Evolutionary conservation across 371 early-diverging fungal species (phyloP).

Genomic region (Mortierella sp.): DNA sequence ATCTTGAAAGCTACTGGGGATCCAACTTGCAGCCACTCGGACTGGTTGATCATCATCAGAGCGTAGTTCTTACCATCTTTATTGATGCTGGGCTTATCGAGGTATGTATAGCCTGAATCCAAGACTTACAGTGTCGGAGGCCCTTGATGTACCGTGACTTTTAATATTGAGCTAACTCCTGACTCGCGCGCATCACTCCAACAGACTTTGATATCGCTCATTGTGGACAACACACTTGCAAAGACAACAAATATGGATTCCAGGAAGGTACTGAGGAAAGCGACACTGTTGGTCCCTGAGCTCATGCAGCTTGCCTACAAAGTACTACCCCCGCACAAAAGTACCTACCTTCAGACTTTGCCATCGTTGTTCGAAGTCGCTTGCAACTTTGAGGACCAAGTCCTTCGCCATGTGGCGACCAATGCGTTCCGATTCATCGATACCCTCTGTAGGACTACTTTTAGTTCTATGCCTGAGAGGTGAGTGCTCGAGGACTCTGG

Average conservation of each 20-base stretch:
- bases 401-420: constrained; percentile 82
- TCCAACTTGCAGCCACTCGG: constrained; percentile 59
- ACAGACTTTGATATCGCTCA: constrained; percentile 65
- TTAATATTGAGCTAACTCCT: neutral
- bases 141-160: neutral
- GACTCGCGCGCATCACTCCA: neutral
- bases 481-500: constrained; percentile 13
- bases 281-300: constrained; percentile 82
- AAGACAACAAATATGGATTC: constrained; percentile 27
- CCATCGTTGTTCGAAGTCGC: constrained; percentile 85
- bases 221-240: constrained; percentile 39
- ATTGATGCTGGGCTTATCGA: constrained; percentile 87
- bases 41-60: constrained; percentile 80
- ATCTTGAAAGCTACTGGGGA: constrained; percentile 45
- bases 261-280: constrained; percentile 62
- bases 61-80: constrained; percentile 81
- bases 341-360: constrained; percentile 65
- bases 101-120: constrained; percentile 50
- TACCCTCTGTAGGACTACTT: constrained; percentile 58
- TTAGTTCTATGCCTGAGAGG: constrained; percentile 42
- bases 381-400: constrained; percentile 82
- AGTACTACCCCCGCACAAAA: constrained; percentile 67
- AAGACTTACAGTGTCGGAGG: no score
- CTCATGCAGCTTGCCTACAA: constrained; percentile 82
- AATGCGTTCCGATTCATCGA: constrained; percentile 85